Evolutionary conservation across 2,329 filamentous ascomycete genomes (phyloP).

Genomic region (Ilyonectria destructans): DNA sequence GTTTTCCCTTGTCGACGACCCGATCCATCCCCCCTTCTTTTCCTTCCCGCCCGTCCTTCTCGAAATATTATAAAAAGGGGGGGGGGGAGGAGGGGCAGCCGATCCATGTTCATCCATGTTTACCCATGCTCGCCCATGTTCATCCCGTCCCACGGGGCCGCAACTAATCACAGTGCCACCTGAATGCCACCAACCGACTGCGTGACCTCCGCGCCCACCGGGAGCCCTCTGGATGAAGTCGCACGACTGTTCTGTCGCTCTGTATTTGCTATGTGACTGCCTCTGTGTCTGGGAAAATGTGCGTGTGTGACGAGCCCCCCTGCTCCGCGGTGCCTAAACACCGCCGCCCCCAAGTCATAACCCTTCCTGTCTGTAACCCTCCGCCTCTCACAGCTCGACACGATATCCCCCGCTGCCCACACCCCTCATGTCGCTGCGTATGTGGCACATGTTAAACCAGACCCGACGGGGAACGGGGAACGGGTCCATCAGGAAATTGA

Average conservation of each 20-base stretch:
- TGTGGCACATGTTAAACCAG: constrained; percentile 46
- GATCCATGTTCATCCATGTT: constrained; percentile 6
- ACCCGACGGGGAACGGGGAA: not conserved
- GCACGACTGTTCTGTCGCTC: not conserved
- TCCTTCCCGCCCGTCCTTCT: constrained; percentile 28
- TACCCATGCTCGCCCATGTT: constrained; percentile 11
- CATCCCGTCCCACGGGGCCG: constrained; percentile 2
- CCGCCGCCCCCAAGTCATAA: constrained; percentile 34
- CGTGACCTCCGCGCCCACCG: constrained; percentile 6
- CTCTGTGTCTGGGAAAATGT: not conserved
- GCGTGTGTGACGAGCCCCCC: constrained; percentile 4
- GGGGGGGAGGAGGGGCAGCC: not conserved
- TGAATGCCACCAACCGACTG: constrained; percentile 3
- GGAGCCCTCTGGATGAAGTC: not conserved
- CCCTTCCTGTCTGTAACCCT: constrained; percentile 32
- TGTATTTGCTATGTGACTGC: not conserved
- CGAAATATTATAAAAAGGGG: constrained; percentile 20
- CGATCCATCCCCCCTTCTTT: constrained; percentile 30
- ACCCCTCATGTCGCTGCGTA: constrained; percentile 18
- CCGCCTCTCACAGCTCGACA: constrained; percentile 55
- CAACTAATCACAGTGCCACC: not conserved
- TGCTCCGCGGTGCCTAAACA: constrained; percentile 5
- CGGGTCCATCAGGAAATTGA: constrained; percentile 9
- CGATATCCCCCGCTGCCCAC: constrained; percentile 42
- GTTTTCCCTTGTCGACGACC: constrained; percentile 17